These are phyloP conservation scores for Mycena amicta DNA, from an alignment of 768 basidiomycete genomes.

Conservation along the genomic window DNA sequence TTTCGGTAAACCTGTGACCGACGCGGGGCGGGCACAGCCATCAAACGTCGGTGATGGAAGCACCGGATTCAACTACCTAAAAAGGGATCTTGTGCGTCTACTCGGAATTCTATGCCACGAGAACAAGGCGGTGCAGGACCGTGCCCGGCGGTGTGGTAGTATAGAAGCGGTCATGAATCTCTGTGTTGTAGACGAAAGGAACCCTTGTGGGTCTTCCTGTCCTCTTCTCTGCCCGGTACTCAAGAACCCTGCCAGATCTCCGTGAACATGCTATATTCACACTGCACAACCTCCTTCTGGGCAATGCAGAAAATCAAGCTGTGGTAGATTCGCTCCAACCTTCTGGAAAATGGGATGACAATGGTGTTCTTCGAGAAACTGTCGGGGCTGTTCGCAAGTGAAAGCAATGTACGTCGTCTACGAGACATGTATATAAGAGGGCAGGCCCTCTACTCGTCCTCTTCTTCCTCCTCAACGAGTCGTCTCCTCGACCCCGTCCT, in stretches of 20 bases:
- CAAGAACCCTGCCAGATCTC: constrained; percentile 55
- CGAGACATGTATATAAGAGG: constrained; percentile 15
- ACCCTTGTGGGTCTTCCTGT: constrained; percentile 73
- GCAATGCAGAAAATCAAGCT: constrained; percentile 79
- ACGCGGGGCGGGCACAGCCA: constrained; percentile 30
- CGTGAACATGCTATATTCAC: constrained; percentile 92
- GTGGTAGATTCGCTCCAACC: constrained; percentile 76
- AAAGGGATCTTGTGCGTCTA: constrained; percentile 87
- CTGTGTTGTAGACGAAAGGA: constrained; percentile 88
- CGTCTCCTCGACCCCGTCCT: constrained; percentile 60
- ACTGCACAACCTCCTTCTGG: constrained; percentile 74
- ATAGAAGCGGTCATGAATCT: constrained; percentile 84
- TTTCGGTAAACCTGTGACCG: constrained; percentile 64
- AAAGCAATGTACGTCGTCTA: constrained; percentile 17
- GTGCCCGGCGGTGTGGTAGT: constrained; percentile 68
- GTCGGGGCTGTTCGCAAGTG: constrained; percentile 37
- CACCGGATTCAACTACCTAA: constrained; percentile 79
- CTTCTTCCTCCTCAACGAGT: constrained; percentile 62
- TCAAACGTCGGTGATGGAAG: constrained; percentile 17
- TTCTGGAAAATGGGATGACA: constrained; percentile 56
- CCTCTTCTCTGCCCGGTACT: constrained; percentile 17
- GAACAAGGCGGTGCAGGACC: constrained; percentile 70
- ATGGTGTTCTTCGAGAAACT: constrained; percentile 51
- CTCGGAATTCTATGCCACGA: constrained; percentile 77
- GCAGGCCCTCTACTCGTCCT: constrained; percentile 19